These are phyloP conservation scores for Passiflora organensis DNA, from an alignment of 345 rosid genomes.

Conservation along the genomic window DNA sequence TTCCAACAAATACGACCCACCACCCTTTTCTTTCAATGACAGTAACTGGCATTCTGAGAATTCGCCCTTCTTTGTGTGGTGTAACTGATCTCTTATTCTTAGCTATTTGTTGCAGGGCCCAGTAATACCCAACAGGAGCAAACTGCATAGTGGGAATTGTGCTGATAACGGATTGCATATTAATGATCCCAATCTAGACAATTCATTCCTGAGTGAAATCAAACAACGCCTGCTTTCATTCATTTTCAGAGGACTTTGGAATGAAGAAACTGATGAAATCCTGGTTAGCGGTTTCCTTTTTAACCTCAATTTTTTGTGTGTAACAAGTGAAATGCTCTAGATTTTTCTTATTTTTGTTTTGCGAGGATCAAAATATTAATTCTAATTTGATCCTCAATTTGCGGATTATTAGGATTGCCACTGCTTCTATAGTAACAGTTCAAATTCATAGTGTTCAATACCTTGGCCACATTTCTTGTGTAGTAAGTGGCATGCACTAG, in stretches of 20 bases:
- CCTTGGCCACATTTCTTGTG: too few species aligned
- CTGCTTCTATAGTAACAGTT: too few species aligned
- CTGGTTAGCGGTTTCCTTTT: constrained; percentile 45
- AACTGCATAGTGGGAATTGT: constrained; percentile 39
- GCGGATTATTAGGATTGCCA: too few species aligned
- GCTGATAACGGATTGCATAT: constrained; percentile 35
- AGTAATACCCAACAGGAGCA: constrained; percentile 41
- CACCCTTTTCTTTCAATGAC: neutral
- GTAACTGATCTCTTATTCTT: constrained; percentile 9
- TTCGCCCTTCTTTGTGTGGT: neutral
- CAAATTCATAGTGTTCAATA: too few species aligned
- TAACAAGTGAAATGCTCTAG: too few species aligned
- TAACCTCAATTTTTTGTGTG: neutral
- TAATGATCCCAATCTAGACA: constrained; percentile 37
- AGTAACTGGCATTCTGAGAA: neutral
- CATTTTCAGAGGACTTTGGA: constrained; percentile 76
- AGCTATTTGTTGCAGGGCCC: constrained; percentile 40
- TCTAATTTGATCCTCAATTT: too few species aligned
- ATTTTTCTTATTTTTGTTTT: too few species aligned
- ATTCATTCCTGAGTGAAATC: constrained; percentile 66
- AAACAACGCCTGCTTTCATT: constrained; percentile 93
- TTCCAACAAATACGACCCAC: neutral
- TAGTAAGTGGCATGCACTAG: too few species aligned
- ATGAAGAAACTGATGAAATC: constrained; percentile 59
- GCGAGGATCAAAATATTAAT: too few species aligned